Base-by-base conservation (phyloP, 805 yeast species). In the Saturnispora dispora region DNA sequence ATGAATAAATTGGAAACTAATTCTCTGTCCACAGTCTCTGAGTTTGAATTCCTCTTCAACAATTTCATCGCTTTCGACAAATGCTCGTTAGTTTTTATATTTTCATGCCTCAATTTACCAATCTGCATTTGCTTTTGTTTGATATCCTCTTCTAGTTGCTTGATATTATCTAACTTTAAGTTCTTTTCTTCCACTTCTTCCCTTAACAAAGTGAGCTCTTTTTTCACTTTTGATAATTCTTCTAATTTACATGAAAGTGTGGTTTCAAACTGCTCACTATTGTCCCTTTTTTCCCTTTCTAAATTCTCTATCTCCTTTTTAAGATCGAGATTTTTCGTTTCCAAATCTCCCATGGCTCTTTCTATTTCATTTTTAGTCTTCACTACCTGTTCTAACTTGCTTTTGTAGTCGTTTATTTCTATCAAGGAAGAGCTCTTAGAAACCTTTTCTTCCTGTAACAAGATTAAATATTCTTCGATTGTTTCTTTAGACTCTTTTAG, bases 41-140 rank as follows among this genome's bases (percentile, higher is more conserved):
- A 79, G 37, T 81, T 80, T 40, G 86, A 79, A 48, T 83, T 85
- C 62, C 83, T 83, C 60, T 89, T 88, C 53, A 93, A 77, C 75
- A 91, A 73, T 25, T 88, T 80, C 55, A 91, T 70, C 1, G 98
- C 95, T 61, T 93, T 91, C n/a, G 96, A 89, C 50, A 93, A 70
- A 68, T 93, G 98, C 63, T 93, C 99, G 64, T 93, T 93, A 52
- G 91, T 70, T 25, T 88, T 87, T 9, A 93, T 91, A 2, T 95
- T 91, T 65, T 93, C 99, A 65, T 91, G 98, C 49, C 97, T 79
- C 47, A 93, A 75, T 63, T 91, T 93, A 1, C 98, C 98, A 48
- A 93, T 80, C 47, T 82, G 77, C 33, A 90, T 70, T 53, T 82
- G 88, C 66, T 88, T 89, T 54, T 76, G 89, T 71, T 72, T 81